Evolutionary conservation across 2,329 filamentous ascomycete species (phyloP).

Genomic region (Aspergillus pseudonomiae): DNA sequence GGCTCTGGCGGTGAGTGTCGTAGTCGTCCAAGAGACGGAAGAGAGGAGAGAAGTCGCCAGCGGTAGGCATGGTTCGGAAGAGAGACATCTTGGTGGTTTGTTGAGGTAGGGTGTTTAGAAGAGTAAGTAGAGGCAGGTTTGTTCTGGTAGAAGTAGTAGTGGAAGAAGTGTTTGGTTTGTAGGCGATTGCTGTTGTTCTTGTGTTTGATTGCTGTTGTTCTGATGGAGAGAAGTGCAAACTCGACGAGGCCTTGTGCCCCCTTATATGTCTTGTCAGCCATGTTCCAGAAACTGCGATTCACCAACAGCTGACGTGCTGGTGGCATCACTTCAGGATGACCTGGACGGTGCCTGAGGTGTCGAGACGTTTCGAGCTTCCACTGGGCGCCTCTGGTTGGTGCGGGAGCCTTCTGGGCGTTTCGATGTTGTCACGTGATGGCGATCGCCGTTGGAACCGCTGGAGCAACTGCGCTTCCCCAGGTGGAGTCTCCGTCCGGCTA

Average conservation of each 20-base stretch:
- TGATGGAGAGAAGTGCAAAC: conserved; percentile 8
- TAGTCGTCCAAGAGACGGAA: conserved; percentile 53
- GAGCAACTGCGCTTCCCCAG: not conserved
- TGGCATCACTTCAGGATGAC: conserved; percentile 1
- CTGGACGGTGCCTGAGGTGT: conserved; percentile 7
- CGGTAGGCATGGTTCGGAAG: conserved; percentile 31
- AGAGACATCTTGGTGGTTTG: conserved; percentile 36
- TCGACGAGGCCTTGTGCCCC: conserved; percentile 10
- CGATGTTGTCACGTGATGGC: conserved; percentile 28
- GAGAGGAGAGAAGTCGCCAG: conserved; percentile 46
- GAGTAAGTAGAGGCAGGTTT: not conserved
- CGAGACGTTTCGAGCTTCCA: conserved; percentile 11
- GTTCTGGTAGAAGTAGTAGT: not conserved
- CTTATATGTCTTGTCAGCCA: conserved; percentile 23
- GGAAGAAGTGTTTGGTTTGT: not conserved
- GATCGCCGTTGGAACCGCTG: not conserved
- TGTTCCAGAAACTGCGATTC: conserved; percentile 20
- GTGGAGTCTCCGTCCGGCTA: not conserved
- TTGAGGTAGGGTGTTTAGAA: conserved; percentile 5
- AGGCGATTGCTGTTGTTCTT: conserved; percentile 2
- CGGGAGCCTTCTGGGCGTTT: conserved; percentile 28
- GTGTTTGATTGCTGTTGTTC: conserved; percentile 9
- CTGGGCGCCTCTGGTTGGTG: conserved; percentile 6
- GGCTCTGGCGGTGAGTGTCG: conserved; percentile 37
- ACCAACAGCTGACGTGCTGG: not conserved